Evolutionary conservation across 345 rosid species (phyloP).

Genomic region (Moringa oleifera): DNA sequence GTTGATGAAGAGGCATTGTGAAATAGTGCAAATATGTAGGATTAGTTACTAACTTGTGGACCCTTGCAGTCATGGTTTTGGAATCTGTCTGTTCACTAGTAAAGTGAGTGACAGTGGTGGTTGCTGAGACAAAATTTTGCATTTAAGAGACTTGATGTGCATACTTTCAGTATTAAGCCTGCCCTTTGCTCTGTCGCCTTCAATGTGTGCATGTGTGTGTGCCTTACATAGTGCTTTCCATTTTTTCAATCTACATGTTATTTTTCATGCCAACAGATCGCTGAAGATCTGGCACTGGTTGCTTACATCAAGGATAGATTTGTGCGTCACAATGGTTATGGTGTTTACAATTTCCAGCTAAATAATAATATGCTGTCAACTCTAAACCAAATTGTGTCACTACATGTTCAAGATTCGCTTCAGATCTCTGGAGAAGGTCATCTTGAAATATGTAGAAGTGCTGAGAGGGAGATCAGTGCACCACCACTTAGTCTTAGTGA

Average conservation of each 20-base stretch:
- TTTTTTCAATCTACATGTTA: not conserved
- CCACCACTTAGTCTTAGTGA: constrained; percentile 15
- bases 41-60: not conserved
- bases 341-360: constrained; percentile 18
- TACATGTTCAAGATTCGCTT: constrained; percentile 9
- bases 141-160: not conserved
- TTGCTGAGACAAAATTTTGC: not conserved
- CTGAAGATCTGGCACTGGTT: constrained; percentile 37
- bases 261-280: constrained; percentile 31
- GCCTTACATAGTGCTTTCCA: not conserved
- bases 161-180: not conserved
- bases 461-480: constrained; percentile 2
- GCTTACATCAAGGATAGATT: constrained; percentile 31
- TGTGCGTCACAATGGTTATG: constrained; percentile 14
- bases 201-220: not conserved
- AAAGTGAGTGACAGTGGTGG: not conserved
- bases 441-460: constrained; percentile 19
- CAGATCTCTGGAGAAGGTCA: constrained; percentile 14
- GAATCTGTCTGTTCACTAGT: not conserved
- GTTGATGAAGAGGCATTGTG: not conserved
- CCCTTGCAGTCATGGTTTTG: not conserved
- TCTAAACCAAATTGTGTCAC: constrained; percentile 16
- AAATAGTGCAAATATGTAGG: not conserved
- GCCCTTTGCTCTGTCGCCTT: not conserved
- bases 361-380: constrained; percentile 3